Conservation (phyloP, 2,329 filamentous ascomycete species). For the Talaromyces sp. region DNA sequence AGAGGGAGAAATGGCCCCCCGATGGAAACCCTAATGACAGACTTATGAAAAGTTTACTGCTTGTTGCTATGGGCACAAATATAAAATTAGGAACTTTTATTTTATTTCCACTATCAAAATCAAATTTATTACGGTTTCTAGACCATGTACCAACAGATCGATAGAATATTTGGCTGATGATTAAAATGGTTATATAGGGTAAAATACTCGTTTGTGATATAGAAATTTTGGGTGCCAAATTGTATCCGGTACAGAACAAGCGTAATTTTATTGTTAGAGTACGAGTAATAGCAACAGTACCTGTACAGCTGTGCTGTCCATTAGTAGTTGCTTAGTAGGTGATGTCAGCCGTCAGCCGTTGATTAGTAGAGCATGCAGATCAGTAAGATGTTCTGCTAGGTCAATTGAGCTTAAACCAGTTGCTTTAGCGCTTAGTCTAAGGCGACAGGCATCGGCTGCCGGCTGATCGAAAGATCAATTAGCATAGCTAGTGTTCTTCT, state of each 20-base stretch:
- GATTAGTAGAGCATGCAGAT: background rate
- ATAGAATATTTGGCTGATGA: background rate
- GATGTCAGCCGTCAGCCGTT: background rate
- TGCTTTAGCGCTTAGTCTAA: conserved; percentile 1
- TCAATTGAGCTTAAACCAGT: background rate
- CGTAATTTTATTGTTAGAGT: background rate
- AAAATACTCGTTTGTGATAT: background rate
- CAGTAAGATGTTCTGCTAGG: background rate
- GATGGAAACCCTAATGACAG: background rate
- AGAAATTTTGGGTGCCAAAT: background rate
- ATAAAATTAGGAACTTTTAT: background rate
- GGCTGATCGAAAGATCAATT: background rate
- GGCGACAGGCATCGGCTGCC: background rate
- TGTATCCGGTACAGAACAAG: background rate
- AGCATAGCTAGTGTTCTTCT: background rate
- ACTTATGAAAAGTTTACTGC: background rate
- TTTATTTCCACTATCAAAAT: background rate
- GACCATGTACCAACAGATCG: background rate
- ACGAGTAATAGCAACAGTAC: background rate
- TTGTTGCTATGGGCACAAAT: background rate
- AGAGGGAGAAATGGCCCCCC: background rate
- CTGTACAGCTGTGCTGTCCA: background rate
- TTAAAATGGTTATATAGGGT: background rate
- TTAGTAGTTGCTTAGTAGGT: conserved; percentile 1
- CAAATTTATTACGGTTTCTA: background rate